phyloP scores from a whole-genome alignment of 352 stramenopile genomes.

The Pythium biforme region DNA sequence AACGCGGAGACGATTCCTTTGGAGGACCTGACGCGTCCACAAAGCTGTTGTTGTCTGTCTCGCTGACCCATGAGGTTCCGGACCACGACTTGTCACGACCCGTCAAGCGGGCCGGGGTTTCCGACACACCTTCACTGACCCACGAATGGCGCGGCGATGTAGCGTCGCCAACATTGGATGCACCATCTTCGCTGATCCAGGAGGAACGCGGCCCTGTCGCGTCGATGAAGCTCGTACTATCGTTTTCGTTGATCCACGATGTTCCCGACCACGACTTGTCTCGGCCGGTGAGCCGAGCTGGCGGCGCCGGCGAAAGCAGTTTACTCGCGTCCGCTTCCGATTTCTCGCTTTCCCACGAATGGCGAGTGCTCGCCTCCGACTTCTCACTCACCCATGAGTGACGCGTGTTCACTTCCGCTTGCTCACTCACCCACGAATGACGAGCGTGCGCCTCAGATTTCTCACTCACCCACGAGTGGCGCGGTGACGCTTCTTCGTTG shows the following conservation, averaged over 20 bases:
- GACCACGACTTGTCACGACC: conserved; percentile 19
- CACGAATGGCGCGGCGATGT: conserved; percentile 1
- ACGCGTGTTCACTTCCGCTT: background rate
- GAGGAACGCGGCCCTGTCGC: conserved; percentile 1
- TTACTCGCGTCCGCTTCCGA: background rate
- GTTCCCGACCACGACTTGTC: conserved; percentile 17
- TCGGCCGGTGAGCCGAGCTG: background rate
- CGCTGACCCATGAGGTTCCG: conserved; percentile 20
- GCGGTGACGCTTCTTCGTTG: background rate
- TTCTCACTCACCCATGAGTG: conserved; percentile 17
- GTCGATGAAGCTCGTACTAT: conserved; percentile 13
- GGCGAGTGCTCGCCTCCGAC: background rate
- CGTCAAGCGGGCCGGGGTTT: background rate
- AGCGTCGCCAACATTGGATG: background rate
- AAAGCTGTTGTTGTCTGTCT: conserved; percentile 8
- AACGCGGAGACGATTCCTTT: conserved; percentile 4
- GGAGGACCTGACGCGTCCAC: background rate
- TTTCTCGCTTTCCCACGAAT: conserved; percentile 14
- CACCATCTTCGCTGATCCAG: conserved; percentile 16
- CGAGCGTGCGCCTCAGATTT: background rate
- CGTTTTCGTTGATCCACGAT: conserved; percentile 18
- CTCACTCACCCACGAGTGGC: conserved; percentile 19
- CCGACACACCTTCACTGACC: background rate
- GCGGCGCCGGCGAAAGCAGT: background rate
- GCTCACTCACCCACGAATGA: background rate